Evolutionary conservation across 2,329 filamentous ascomycete genomes (phyloP).

Genomic region (Diaporthe velutina): DNA sequence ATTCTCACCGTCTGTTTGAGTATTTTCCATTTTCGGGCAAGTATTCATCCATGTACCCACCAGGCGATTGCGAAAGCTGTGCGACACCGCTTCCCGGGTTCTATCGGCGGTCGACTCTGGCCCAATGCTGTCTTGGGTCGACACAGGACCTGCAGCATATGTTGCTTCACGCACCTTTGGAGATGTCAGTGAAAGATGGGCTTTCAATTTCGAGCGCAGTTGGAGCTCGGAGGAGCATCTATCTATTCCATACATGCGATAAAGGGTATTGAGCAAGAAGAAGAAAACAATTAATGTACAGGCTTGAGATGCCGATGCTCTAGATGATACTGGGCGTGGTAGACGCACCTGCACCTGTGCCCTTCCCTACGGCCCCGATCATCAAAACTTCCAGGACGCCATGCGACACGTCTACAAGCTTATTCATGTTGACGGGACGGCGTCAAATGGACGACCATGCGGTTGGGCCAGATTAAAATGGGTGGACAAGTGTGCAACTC

Average conservation of each 20-base stretch:
- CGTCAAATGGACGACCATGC: neutral
- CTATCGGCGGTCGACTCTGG: neutral
- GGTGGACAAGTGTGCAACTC: too few relatives aligned
- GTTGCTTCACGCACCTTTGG: neutral
- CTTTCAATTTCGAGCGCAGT: neutral
- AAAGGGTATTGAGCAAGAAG: conserved; percentile 9
- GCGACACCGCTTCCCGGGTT: conserved; percentile 1
- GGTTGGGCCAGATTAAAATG: too few relatives aligned
- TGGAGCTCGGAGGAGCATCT: neutral
- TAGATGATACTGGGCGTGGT: neutral
- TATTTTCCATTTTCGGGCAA: neutral
- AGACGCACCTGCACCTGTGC: neutral
- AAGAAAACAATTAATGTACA: conserved; percentile 6
- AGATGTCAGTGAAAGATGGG: neutral
- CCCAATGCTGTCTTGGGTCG: neutral
- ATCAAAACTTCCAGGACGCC: too few relatives aligned
- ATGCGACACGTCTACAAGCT: neutral
- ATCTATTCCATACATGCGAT: neutral
- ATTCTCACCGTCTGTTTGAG: conserved; percentile 5
- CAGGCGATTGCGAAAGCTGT: neutral
- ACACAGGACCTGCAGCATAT: neutral
- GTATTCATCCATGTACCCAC: conserved; percentile 7
- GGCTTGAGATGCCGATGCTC: neutral
- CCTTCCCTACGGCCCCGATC: too few relatives aligned
- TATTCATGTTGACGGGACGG: neutral